phyloP scores from a whole-genome alignment of 257 asterid species.

The Marsdenia floribunda region DNA sequence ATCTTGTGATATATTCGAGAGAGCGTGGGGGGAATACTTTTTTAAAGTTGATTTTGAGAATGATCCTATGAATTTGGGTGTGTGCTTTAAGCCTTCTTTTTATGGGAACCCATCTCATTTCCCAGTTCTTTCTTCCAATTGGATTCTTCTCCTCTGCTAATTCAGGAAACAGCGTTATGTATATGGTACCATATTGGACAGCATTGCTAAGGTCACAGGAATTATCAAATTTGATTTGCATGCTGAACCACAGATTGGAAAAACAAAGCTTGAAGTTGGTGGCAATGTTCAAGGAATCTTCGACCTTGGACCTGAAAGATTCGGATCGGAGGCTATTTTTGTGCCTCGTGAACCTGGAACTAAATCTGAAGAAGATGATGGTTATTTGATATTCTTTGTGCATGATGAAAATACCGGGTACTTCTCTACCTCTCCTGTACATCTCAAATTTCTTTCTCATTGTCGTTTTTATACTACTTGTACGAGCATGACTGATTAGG shows the following conservation, averaged over 20 bases:
- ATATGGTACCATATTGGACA: conserved; percentile 73
- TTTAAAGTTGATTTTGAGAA: background rate
- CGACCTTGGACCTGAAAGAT: conserved; percentile 83
- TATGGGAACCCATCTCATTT: background rate
- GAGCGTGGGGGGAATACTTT: background rate
- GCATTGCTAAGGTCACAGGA: conserved; percentile 85
- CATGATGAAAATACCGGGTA: conserved; percentile 93
- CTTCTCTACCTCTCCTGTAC: conserved; percentile 14
- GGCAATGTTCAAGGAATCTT: conserved; percentile 82
- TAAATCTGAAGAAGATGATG: conserved; percentile 85
- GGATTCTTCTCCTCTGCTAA: conserved; percentile 10
- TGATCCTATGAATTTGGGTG: background rate
- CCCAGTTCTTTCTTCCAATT: conserved; percentile 4
- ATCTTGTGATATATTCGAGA: background rate
- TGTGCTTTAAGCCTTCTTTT: background rate
- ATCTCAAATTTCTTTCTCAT: background rate
- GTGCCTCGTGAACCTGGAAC: conserved; percentile 72
- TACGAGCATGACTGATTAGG: background rate
- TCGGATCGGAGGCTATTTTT: conserved; percentile 93
- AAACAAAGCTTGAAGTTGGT: conserved; percentile 83
- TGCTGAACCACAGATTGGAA: conserved; percentile 70
- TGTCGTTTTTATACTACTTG: background rate
- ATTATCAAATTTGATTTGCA: conserved; percentile 84
- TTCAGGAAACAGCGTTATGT: conserved; percentile 88
- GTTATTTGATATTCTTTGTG: conserved; percentile 87